phyloP scores from a whole-genome alignment of 192 early-diverging fungal species.

The Dissophora globulifera region DNA sequence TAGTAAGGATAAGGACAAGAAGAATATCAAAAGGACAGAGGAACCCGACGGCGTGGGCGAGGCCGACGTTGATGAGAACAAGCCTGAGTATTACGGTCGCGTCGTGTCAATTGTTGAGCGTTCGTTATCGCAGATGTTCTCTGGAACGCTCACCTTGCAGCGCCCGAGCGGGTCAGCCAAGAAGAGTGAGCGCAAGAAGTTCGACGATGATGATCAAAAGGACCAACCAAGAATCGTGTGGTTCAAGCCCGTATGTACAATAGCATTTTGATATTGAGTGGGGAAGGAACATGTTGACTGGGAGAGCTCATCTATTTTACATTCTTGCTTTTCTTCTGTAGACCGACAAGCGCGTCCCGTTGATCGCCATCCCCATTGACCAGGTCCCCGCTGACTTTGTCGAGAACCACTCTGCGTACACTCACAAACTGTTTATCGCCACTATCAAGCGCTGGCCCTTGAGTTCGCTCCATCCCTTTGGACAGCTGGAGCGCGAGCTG shows the following conservation, averaged over 20 bases:
- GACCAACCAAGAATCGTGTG: constrained; percentile 72
- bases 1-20: constrained; percentile 67
- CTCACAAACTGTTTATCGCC: constrained; percentile 69
- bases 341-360: constrained; percentile 81
- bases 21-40: constrained; percentile 58
- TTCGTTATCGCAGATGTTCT: constrained; percentile 67
- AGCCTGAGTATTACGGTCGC: constrained; percentile 66
- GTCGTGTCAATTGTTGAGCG: constrained; percentile 68
- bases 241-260: constrained; percentile 78
- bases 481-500: constrained; percentile 74
- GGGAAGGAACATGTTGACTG: too few relatives aligned
- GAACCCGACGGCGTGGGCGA: constrained; percentile 59
- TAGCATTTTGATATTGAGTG: not conserved
- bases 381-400: constrained; percentile 77
- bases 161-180: constrained; percentile 41
- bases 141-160: constrained; percentile 54
- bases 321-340: constrained; percentile 31
- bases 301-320: too few relatives aligned
- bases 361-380: constrained; percentile 80
- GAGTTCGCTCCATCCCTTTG: constrained; percentile 77
- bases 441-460: constrained; percentile 79
- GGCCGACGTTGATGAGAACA: constrained; percentile 62
- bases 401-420: constrained; percentile 65
- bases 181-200: constrained; percentile 42
- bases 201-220: constrained; percentile 56